Percentiles rank a stretch among this genome's conserved stretches.
These are phyloP conservation scores for Colletotrichum falcatum DNA, from an alignment of 2,329 filamentous ascomycete species.

Conservation along the genomic window DNA sequence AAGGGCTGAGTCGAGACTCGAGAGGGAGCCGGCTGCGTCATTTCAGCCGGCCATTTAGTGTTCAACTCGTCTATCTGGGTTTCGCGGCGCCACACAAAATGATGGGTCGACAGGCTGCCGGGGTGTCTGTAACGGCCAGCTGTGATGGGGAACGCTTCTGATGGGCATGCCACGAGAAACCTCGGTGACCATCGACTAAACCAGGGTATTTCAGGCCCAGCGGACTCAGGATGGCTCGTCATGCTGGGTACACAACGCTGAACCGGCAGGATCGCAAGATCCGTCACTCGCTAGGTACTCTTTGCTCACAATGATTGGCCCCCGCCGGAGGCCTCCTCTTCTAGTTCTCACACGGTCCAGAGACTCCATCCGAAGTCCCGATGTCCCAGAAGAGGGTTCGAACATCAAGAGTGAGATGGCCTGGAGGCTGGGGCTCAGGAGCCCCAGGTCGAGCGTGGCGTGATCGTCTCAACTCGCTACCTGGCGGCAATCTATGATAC, in stretches of 20 bases:
- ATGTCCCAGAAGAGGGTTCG: neutral
- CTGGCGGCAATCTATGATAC: neutral
- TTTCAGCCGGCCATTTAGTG: too few species aligned
- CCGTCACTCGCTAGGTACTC: neutral
- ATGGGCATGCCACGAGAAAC: neutral
- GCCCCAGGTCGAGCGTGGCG: slow-evolving; percentile 8
- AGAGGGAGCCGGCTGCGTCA: too few species aligned
- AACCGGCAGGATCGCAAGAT: neutral
- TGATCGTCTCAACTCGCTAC: slow-evolving; percentile 35
- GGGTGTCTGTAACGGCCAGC: neutral
- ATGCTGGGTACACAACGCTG: neutral
- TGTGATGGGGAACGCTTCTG: neutral
- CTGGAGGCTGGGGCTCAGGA: neutral
- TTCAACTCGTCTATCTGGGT: neutral
- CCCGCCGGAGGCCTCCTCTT: neutral
- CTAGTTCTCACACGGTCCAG: neutral
- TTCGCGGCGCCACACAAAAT: neutral
- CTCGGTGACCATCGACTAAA: neutral
- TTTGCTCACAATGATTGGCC: neutral
- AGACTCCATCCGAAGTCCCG: slow-evolving; percentile 16
- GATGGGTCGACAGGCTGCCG: neutral
- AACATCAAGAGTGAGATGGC: neutral
- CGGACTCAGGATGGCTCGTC: neutral
- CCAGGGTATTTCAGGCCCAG: neutral
- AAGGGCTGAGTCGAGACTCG: neutral